Evolutionary conservation across 1,284 basidiomycete genomes (phyloP), one percentile per base, ranked within the genome.

Genomic region (Trametes pubescens): DNA sequence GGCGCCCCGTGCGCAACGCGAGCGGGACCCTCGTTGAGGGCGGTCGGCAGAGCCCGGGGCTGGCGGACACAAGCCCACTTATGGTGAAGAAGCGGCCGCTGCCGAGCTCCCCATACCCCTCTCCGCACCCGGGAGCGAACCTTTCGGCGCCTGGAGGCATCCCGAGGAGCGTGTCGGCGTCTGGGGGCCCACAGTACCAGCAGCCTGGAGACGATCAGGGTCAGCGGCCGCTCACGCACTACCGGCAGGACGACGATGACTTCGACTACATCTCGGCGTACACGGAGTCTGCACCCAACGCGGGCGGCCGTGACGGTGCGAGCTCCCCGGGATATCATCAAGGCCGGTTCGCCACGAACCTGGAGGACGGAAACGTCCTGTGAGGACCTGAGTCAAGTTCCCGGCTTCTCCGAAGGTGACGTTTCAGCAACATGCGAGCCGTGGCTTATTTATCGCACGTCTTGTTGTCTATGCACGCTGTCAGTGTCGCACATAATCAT

Each of bases 231-330:
- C 58, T 55, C 38, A 64, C 69, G 44, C 60, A 61, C 7, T 63
- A 57, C 13, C 51, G 59, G 37, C 58, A 64, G 34, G 72, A 69
- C 49, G 81, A 84, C 7, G 84, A 85, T 0, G 76, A 81, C 3
- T 87, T 82, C 69, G 87, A 89, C 71, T 87, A 88, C 69, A 78
- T 86, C 52, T 79, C 79, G 51, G 85, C 83, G 21, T 88, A 90
- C 46, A 66, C 65, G 49, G 67, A 66, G 18, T 34, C 29, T 38
- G 58, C 38, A 26, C 52, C 55, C 29, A 32, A 32, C 29, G 29
- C 29, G 16, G 51, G 61, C 8, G 44, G 9, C 4, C 40, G 38
- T 5, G 48, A 34, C 14, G 35, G 26, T n/a, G 22, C 38, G 37
- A 37, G 43, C 18, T 37, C 51, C 11, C 51, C 34, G 5, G 64